Percentiles rank a stretch among this genome's conserved stretches.
Evolutionary conservation across 176 grass and related monocot species (phyloP).

Genomic region (Zoysia pacifica): DNA sequence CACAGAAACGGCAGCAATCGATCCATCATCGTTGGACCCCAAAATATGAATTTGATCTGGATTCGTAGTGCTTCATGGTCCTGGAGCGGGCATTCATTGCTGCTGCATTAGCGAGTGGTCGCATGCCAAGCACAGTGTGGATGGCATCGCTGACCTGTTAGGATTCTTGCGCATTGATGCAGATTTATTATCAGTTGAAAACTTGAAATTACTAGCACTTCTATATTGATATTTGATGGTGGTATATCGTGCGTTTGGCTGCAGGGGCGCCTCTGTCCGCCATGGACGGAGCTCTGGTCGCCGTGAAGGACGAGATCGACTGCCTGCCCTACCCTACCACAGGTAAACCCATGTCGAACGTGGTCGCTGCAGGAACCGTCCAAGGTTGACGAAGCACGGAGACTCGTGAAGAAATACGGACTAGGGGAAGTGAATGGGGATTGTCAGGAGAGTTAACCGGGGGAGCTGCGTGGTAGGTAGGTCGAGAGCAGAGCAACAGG

Average conservation of each 20-base stretch:
- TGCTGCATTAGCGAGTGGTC: no score
- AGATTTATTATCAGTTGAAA: not conserved
- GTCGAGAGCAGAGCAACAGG: no score
- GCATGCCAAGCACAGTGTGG: no score
- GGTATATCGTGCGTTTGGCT: no score
- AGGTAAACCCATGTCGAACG: constrained; percentile 30
- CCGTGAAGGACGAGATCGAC: constrained; percentile 90
- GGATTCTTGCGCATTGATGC: not conserved
- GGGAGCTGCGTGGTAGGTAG: not conserved
- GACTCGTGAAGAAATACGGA: not conserved
- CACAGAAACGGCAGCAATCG: not conserved
- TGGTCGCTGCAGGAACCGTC: not conserved
- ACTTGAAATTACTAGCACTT: not conserved
- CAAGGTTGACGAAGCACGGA: not conserved
- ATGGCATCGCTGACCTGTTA: not conserved
- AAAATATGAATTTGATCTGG: not conserved
- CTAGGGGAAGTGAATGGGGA: not conserved
- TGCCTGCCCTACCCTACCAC: constrained; percentile 87
- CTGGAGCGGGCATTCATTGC: no score
- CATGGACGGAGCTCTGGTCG: constrained; percentile 83
- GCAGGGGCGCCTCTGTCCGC: constrained; percentile 64
- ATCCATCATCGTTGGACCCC: not conserved
- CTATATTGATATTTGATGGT: not conserved
- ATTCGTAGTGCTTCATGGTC: not conserved
- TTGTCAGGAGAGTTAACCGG: not conserved